Percentiles rank a stretch among this genome's conserved stretches.
phyloP scores from a whole-genome alignment of 2,329 filamentous ascomycete genomes.

The Magnaporthiopsis rhizophila region DNA sequence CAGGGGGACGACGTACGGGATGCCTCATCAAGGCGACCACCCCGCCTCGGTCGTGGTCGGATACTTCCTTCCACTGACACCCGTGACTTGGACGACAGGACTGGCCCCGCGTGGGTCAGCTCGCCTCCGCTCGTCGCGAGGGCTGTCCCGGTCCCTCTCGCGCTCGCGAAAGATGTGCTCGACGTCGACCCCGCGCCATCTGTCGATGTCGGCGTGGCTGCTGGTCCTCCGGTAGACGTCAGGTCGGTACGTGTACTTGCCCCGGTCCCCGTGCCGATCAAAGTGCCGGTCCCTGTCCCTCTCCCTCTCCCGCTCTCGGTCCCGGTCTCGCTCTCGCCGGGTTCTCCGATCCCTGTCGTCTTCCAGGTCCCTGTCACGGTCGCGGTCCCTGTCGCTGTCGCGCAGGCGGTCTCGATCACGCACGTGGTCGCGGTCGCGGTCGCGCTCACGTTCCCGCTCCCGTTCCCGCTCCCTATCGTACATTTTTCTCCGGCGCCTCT shows the following conservation, averaged over 20 bases:
- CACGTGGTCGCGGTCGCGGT: slow-evolving; percentile 30
- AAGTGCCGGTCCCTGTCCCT: slow-evolving; percentile 19
- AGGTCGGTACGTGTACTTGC: slow-evolving; percentile 27
- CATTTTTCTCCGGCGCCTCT: slow-evolving; percentile 11
- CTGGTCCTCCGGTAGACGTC: slow-evolving; percentile 36
- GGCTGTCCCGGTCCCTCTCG: slow-evolving; percentile 5
- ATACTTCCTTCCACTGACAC: slow-evolving; percentile 29
- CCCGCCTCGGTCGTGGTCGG: slow-evolving; percentile 22
- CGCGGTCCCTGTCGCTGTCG: slow-evolving; percentile 28
- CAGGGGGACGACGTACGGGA: not conserved
- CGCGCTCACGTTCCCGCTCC: slow-evolving; percentile 28
- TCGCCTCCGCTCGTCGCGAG: slow-evolving; percentile 16
- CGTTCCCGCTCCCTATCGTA: slow-evolving; percentile 24
- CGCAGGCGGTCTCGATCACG: slow-evolving; percentile 28
- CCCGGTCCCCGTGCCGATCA: slow-evolving; percentile 18
- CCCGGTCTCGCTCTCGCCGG: slow-evolving; percentile 23
- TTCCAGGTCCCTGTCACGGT: slow-evolving; percentile 26
- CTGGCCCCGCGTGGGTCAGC: slow-evolving; percentile 24
- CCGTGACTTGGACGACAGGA: slow-evolving; percentile 26
- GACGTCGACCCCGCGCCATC: slow-evolving; percentile 28
- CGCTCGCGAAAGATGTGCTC: slow-evolving; percentile 18
- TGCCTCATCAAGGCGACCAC: not conserved
- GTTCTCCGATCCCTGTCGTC: slow-evolving; percentile 21
- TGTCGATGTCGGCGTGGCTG: slow-evolving; percentile 41
- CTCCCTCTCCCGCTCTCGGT: slow-evolving; percentile 17